These are phyloP conservation scores for Bretziella fagacearum DNA, from an alignment of 2,329 filamentous ascomycete species.

Conservation along the genomic window DNA sequence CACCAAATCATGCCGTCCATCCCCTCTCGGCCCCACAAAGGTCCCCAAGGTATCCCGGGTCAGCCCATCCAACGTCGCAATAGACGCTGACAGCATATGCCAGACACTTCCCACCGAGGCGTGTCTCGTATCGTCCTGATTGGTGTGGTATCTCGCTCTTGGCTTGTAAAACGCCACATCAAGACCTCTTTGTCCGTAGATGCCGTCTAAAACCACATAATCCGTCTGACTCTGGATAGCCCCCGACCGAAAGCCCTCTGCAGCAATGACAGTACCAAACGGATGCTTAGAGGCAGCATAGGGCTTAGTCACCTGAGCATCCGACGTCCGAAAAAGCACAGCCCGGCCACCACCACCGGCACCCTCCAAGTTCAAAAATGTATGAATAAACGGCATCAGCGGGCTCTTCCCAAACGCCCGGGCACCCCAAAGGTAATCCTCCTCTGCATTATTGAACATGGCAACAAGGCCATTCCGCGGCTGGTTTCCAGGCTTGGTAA, in stretches of 20 bases:
- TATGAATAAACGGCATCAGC: constrained; percentile 61
- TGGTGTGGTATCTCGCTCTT: constrained; percentile 74
- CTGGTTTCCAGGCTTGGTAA: constrained; percentile 52
- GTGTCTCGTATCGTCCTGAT: constrained; percentile 70
- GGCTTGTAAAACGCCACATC: constrained; percentile 87
- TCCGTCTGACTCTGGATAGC: constrained; percentile 77
- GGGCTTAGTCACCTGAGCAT: constrained; percentile 66
- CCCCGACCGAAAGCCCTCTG: constrained; percentile 67
- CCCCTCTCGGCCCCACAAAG: constrained; percentile 44
- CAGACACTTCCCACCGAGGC: constrained; percentile 56
- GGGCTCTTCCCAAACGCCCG: constrained; percentile 71
- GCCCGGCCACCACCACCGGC: constrained; percentile 83
- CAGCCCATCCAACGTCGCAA: constrained; percentile 56
- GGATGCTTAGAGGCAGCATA: constrained; percentile 59
- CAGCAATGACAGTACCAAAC: constrained; percentile 66
- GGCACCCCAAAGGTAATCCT: constrained; percentile 80
- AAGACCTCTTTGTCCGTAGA: constrained; percentile 67
- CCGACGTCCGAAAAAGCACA: constrained; percentile 72
- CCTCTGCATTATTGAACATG: constrained; percentile 88
- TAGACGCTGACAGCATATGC: constrained; percentile 83
- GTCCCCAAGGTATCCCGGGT: constrained; percentile 48
- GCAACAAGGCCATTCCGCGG: constrained; percentile 68
- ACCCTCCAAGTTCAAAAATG: constrained; percentile 88
- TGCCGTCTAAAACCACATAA: constrained; percentile 64
- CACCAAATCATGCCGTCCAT: constrained; percentile 41